A percentile compares a stretch with the other conserved stretches of the same genome.
phyloP scores from a whole-genome alignment of 2,329 filamentous ascomycete genomes.

The Cercospora nicotianae region DNA sequence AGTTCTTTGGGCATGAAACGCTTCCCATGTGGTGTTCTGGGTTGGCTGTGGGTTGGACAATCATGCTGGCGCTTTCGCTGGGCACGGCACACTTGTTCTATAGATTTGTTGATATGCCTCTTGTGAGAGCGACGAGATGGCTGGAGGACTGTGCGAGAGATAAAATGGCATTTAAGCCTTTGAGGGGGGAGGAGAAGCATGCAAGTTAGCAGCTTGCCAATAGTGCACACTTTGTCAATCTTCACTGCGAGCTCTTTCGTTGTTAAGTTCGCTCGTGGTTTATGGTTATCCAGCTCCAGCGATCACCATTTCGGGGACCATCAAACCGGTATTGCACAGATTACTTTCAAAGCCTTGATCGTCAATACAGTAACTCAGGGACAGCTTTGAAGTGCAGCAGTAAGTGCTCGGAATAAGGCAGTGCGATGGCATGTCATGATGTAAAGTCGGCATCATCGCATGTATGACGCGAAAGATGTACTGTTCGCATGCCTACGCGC shows the following conservation, averaged over 20 bases:
- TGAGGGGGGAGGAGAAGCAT: background rate
- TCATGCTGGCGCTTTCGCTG: conserved; percentile 15
- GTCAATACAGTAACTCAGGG: background rate
- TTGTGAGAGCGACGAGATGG: conserved; percentile 14
- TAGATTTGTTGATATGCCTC: conserved; percentile 17
- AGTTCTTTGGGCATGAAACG: conserved; percentile 4
- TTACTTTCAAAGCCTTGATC: background rate
- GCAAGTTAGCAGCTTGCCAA: background rate
- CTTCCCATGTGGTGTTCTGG: conserved; percentile 8
- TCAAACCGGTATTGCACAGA: background rate
- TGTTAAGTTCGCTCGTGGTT: background rate
- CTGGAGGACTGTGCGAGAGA: conserved; percentile 11
- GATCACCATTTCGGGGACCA: background rate
- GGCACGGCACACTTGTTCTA: conserved; percentile 17
- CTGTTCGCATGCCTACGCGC: background rate
- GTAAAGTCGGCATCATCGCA: background rate
- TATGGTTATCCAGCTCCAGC: background rate
- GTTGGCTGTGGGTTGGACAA: conserved; percentile 15
- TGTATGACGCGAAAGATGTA: conserved; percentile 2
- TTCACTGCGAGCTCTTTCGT: background rate
- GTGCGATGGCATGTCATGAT: background rate
- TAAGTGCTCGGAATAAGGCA: background rate
- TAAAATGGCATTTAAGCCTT: background rate
- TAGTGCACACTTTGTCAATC: background rate
- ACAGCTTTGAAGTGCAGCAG: background rate